A percentile compares a stretch with the other conserved stretches of the same genome.
These are phyloP conservation scores for Ceratobasidium sp. DNA, from an alignment of 1,284 basidiomycete species.

Conservation along the genomic window DNA sequence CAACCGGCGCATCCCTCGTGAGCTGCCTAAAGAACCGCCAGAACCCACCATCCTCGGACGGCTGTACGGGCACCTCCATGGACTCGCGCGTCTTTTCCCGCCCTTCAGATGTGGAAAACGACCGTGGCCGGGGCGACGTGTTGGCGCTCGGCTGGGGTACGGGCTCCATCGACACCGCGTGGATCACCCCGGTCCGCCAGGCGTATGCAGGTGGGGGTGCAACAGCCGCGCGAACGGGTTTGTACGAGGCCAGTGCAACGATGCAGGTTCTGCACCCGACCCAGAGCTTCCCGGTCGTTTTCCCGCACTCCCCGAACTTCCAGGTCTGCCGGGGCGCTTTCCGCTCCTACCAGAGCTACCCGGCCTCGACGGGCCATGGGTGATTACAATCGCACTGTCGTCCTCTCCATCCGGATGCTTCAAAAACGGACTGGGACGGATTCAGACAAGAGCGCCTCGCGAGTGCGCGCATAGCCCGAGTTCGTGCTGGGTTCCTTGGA, in stretches of 20 bases:
- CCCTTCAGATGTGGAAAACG: constrained; percentile 28
- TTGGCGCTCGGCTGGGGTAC: constrained; percentile 11
- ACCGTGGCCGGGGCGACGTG: constrained; percentile 1
- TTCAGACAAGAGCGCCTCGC: neutral
- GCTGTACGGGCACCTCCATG: neutral
- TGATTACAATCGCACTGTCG: neutral
- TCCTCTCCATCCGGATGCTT: neutral
- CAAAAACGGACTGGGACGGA: constrained; percentile 34
- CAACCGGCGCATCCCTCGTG: neutral
- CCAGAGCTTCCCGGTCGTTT: neutral
- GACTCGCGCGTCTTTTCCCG: neutral
- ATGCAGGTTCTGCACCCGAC: constrained; percentile 12
- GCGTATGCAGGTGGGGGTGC: constrained; percentile 9
- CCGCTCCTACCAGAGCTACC: neutral
- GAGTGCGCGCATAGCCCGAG: neutral
- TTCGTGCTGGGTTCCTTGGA: neutral
- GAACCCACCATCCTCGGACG: constrained; percentile 11
- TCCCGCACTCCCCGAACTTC: constrained; percentile 1
- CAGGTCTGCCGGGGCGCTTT: neutral
- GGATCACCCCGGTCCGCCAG: constrained; percentile 21
- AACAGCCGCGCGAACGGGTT: constrained; percentile 26
- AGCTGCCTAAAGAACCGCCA: constrained; percentile 27
- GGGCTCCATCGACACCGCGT: constrained; percentile 29
- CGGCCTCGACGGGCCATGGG: neutral
- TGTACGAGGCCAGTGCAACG: constrained; percentile 27